Evolutionary conservation across 108 stramenopile genomes (phyloP).

Genomic region (Mayamaea pseudoterrestris): DNA sequence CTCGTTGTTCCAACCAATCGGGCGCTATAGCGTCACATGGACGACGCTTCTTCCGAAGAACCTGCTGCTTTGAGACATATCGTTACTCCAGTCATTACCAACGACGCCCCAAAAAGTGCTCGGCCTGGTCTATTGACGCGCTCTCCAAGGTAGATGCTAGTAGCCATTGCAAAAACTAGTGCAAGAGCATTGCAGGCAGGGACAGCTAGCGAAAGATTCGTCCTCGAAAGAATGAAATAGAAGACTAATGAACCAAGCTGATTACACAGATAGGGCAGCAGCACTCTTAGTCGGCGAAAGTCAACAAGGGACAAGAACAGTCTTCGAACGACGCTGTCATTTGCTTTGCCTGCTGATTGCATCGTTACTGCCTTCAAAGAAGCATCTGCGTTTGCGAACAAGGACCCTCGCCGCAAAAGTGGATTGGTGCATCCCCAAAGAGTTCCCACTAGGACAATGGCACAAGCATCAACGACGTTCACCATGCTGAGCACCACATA

Average conservation of each 20-base stretch:
- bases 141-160: slow-evolving; percentile 53
- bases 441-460: slow-evolving; percentile 54
- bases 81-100: slow-evolving; percentile 47
- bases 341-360: background rate
- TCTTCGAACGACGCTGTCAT: background rate
- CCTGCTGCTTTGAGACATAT: slow-evolving; percentile 46
- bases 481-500: too few species aligned
- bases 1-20: too few species aligned
- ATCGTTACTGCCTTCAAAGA: slow-evolving; percentile 7
- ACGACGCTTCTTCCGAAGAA: too few species aligned
- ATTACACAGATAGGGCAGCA: slow-evolving; percentile 68
- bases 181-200: slow-evolving; percentile 76
- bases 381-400: slow-evolving; percentile 13
- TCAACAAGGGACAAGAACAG: slow-evolving; percentile 2
- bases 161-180: slow-evolving; percentile 59
- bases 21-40: too few species aligned
- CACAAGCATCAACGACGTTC: slow-evolving; percentile 37
- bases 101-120: slow-evolving; percentile 37
- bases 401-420: slow-evolving; percentile 51
- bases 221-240: slow-evolving; percentile 56
- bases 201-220: slow-evolving; percentile 55
- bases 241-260: slow-evolving; percentile 70
- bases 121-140: slow-evolving; percentile 41
- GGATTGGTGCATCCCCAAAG: slow-evolving; percentile 87
- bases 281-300: slow-evolving; percentile 39